phyloP scores from a whole-genome alignment of 805 yeast genomes.

The Candida berthetii region DNA sequence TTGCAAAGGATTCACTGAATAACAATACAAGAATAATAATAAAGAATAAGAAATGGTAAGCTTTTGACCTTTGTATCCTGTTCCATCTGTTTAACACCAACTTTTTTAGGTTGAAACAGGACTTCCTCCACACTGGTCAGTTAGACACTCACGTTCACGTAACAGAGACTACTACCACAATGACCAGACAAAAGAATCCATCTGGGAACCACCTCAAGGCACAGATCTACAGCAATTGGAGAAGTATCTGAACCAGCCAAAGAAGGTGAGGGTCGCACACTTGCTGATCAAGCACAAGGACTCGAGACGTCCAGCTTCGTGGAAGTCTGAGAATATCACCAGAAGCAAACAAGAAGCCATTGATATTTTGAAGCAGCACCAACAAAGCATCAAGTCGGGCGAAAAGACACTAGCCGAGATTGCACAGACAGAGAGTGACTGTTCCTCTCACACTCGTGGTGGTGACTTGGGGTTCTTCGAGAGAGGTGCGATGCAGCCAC shows the following conservation, averaged over 20 bases:
- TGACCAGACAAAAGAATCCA: slow-evolving; percentile 60
- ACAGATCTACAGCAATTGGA: slow-evolving; percentile 58
- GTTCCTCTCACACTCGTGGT: slow-evolving; percentile 77
- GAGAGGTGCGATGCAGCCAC: slow-evolving; percentile 91
- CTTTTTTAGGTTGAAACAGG: slow-evolving; percentile 46
- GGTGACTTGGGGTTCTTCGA: slow-evolving; percentile 93
- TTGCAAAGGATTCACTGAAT: too few species aligned
- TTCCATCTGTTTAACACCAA: too few species aligned
- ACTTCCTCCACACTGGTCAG: slow-evolving; percentile 80
- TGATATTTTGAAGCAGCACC: slow-evolving; percentile 49
- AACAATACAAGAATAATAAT: too few species aligned
- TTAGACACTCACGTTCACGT: slow-evolving; percentile 72
- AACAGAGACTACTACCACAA: slow-evolving; percentile 81
- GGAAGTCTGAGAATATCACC: slow-evolving; percentile 77
- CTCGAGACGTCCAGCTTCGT: slow-evolving; percentile 86
- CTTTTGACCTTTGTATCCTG: too few species aligned
- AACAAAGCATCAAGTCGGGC: slow-evolving; percentile 56
- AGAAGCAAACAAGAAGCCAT: slow-evolving; percentile 80
- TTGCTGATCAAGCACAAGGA: slow-evolving; percentile 76
- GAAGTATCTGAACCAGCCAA: slow-evolving; percentile 53
- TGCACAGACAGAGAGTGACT: slow-evolving; percentile 82
- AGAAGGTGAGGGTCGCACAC: slow-evolving; percentile 76
- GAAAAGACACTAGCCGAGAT: slow-evolving; percentile 61
- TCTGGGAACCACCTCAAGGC: slow-evolving; percentile 91
- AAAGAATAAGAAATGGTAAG: too few species aligned